Percentiles rank a stretch among this genome's conserved stretches.
Conservation (phyloP, 1,284 basidiomycete species). For the Mycosarcoma mackinlayi region DNA sequence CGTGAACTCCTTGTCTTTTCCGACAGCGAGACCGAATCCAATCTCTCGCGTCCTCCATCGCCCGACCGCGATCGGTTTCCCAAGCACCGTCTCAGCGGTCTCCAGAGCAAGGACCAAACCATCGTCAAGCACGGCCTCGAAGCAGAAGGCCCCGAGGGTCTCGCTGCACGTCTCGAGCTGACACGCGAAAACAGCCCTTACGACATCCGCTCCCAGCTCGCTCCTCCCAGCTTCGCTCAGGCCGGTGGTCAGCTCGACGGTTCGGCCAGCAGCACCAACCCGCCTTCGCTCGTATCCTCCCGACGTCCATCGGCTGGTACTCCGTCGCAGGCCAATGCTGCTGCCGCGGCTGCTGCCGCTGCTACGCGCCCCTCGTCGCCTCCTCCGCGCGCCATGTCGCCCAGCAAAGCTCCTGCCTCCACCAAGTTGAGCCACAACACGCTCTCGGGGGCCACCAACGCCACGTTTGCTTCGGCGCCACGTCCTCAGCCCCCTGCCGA, state of each 20-base stretch:
- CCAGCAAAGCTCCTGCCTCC: slow-evolving; percentile 40
- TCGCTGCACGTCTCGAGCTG: slow-evolving; percentile 46
- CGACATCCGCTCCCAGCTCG: slow-evolving; percentile 39
- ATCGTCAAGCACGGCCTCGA: slow-evolving; percentile 57
- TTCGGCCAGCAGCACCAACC: slow-evolving; percentile 25
- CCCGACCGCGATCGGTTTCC: slow-evolving; percentile 56
- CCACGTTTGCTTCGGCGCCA: slow-evolving; percentile 14
- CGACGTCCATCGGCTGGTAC: slow-evolving; percentile 31
- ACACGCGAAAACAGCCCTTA: slow-evolving; percentile 56
- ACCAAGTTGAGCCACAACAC: slow-evolving; percentile 54
- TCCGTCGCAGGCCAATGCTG: slow-evolving; percentile 4
- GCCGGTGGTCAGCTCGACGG: slow-evolving; percentile 21
- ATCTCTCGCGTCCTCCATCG: slow-evolving; percentile 60
- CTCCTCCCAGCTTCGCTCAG: slow-evolving; percentile 24
- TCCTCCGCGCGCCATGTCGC: slow-evolving; percentile 58
- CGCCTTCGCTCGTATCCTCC: slow-evolving; percentile 28
- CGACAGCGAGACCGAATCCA: slow-evolving; percentile 62
- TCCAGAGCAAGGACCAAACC: slow-evolving; percentile 56
- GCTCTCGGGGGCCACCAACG: slow-evolving; percentile 14
- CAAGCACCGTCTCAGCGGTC: slow-evolving; percentile 58
- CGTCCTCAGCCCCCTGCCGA: slow-evolving; percentile 18
- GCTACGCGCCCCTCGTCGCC: slow-evolving; percentile 45
- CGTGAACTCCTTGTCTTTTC: slow-evolving; percentile 52
- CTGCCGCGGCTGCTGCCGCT: slow-evolving; percentile 9
- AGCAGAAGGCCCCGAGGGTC: slow-evolving; percentile 21